These are phyloP conservation scores for Purshia tridentata DNA, from an alignment of 306 rosid species.

Conservation along the genomic window DNA sequence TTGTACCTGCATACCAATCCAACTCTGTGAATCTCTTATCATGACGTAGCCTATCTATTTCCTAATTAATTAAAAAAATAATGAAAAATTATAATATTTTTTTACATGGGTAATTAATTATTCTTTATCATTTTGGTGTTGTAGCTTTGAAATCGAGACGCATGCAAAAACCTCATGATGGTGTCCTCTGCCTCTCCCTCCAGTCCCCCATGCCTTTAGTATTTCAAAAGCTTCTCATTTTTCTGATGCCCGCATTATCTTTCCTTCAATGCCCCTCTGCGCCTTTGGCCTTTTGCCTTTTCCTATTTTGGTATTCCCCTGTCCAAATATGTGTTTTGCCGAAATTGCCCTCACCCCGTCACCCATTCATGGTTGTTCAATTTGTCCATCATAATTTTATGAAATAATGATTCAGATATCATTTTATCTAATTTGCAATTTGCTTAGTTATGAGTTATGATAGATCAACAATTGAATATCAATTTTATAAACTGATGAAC, in stretches of 20 bases:
- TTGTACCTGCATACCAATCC: neutral
- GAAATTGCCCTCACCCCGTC: conserved; percentile 8
- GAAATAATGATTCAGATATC: no score
- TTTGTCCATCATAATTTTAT: no score
- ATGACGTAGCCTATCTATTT: no score
- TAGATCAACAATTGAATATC: no score
- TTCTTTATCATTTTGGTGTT: neutral
- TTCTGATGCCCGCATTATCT: conserved; percentile 42
- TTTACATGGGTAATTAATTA: neutral
- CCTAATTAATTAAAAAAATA: no score
- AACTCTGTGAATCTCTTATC: no score
- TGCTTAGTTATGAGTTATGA: no score
- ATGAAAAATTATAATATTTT: no score
- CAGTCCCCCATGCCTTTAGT: conserved; percentile 48
- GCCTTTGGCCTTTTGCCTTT: neutral
- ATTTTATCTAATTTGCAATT: no score
- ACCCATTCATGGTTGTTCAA: neutral
- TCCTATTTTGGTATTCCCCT: conserved; percentile 5
- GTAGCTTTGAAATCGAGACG: conserved; percentile 48
- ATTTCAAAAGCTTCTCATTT: conserved; percentile 46
- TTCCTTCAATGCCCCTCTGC: conserved; percentile 30
- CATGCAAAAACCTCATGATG: conserved; percentile 89
- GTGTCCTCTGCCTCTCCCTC: conserved; percentile 59
- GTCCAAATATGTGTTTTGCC: neutral
- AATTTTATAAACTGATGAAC: no score